These are phyloP conservation scores for Monosporascus sp. DNA, from an alignment of 2,329 filamentous ascomycete species.

Conservation along the genomic window DNA sequence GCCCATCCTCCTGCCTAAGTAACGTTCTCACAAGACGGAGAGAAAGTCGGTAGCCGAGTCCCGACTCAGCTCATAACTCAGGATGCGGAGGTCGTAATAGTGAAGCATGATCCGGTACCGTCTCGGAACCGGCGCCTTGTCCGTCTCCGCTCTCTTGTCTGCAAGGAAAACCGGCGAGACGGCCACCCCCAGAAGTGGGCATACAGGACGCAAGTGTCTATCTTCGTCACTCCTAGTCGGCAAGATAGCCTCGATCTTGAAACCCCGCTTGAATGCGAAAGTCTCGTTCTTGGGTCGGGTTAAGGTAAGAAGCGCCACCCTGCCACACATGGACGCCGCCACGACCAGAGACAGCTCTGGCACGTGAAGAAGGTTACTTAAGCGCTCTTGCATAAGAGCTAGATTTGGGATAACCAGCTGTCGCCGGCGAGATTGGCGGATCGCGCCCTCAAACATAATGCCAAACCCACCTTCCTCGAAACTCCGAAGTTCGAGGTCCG, in stretches of 20 bases:
- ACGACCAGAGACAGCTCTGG: constrained; percentile 67
- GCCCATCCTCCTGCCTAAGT: not conserved
- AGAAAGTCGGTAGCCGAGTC: constrained; percentile 27
- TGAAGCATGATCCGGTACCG: constrained; percentile 64
- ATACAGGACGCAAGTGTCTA: constrained; percentile 34
- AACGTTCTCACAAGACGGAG: constrained; percentile 12
- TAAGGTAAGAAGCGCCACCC: constrained; percentile 56
- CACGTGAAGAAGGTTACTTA: constrained; percentile 60
- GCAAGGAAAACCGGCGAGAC: constrained; percentile 56
- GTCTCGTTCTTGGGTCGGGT: constrained; percentile 36
- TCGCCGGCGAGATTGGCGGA: constrained; percentile 13
- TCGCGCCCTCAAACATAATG: constrained; percentile 26
- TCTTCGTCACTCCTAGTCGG: constrained; percentile 43
- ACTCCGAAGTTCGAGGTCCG: constrained; percentile 42
- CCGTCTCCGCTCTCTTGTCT: constrained; percentile 16
- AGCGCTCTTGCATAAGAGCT: constrained; percentile 34
- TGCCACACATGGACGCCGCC: constrained; percentile 60
- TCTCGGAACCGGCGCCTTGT: constrained; percentile 27
- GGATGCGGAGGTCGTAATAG: constrained; percentile 63
- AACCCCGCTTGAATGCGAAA: constrained; percentile 33
- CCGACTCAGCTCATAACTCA: constrained; percentile 62
- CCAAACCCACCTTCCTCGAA: constrained; percentile 20
- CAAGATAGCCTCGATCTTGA: constrained; percentile 49
- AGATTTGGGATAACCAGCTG: constrained; percentile 26
- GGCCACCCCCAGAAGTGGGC: constrained; percentile 61